Percentiles rank a stretch among this genome's conserved stretches.
These are phyloP conservation scores for Rhododendron ferrugineum DNA, from an alignment of 148 eudicot genomes.

Conservation along the genomic window DNA sequence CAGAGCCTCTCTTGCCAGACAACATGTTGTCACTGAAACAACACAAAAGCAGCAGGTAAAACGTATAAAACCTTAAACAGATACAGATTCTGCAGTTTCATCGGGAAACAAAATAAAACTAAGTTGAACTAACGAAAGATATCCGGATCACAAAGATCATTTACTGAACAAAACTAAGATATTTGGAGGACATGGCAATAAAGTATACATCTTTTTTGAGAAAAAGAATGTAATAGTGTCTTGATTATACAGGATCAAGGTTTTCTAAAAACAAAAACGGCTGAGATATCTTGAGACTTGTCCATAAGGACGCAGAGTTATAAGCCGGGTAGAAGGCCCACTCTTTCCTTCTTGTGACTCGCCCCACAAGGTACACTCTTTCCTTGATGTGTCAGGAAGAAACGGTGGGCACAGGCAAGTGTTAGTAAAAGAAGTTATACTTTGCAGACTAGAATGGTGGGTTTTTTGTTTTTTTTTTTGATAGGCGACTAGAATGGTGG, in stretches of 20 bases:
- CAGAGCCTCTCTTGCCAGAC: conserved; percentile 86
- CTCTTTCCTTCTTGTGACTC: neutral
- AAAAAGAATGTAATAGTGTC: neutral
- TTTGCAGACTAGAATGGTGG: neutral
- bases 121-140: neutral
- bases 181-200: neutral
- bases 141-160: neutral
- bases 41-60: conserved; percentile 7
- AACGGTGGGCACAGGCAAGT: neutral
- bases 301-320: neutral
- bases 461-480: too few species aligned
- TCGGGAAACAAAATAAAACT: neutral
- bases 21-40: conserved; percentile 81
- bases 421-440: neutral
- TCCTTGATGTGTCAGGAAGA: neutral
- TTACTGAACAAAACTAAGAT: neutral
- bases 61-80: conserved; percentile 5
- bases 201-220: neutral
- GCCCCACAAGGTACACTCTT: neutral
- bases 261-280: neutral
- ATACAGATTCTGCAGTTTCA: neutral
- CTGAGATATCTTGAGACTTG: neutral
- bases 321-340: neutral
- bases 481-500: neutral
- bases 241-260: neutral